Base-by-base conservation (phyloP, 306 rosid genomes). In the Malus sieversii region DNA sequence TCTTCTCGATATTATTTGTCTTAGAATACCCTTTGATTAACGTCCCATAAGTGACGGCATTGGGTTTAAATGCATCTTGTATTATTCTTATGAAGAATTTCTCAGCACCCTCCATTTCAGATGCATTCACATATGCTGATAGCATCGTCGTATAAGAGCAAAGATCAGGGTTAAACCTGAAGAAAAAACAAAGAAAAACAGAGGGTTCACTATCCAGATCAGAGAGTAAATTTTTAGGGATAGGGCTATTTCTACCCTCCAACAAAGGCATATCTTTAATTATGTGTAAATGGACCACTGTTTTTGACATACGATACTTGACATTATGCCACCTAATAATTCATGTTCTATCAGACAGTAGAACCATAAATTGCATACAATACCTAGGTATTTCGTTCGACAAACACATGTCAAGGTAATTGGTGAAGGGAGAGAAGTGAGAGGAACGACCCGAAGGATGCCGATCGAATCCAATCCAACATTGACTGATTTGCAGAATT, bases 51-150 rank as follows among this genome's bases (percentile, higher is more conserved):
- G 97, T 95, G 62, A 95, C 88, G 25, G 88, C 84, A 67, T 95
- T 89, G 57, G 99, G 99, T 82, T 84, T 85, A 73, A 90, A 76
- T 30, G 97, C 96, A 27, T 92, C 99, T 42, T 79, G 86, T 76
- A 81, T 92, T 71, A 95, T 75, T 86, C 93, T 88, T 77, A 44
- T 83, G 84, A 95, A 87, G 79, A 95, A 95, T 67, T 73, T 83
- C 77, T 95, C 97, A 48, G 98, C 98, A 66, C 97, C 93, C 65
- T 87, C 97, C 97, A 92, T 86, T 80, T 95, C 96, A 20, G 90
- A 75, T 61, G 96, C 97, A 83, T 95, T 95, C 69, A 25, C 25
- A 25, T 25, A 25, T 25, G 25, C 25, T 25, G 25, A 25, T 25
- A 25, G 25, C 25, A 25, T 25, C 25, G 25, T 25, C 25, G 25